phyloP scores from a whole-genome alignment of 495 filamentous ascomycete genomes.

The Astrocystis sublimbata region DNA sequence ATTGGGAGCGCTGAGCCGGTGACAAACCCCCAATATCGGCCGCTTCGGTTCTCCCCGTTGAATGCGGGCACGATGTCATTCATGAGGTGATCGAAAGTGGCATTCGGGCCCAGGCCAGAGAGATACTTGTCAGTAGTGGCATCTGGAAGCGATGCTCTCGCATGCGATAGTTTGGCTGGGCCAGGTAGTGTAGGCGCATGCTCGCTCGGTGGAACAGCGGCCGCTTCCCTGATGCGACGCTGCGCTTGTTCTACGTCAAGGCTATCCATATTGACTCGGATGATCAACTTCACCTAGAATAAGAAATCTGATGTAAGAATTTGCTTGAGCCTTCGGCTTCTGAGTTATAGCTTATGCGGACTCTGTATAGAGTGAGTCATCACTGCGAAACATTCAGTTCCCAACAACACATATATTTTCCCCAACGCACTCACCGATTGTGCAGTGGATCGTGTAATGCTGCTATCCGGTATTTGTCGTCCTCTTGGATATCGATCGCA shows the following conservation, averaged over 20 bases:
- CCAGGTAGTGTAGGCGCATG: conserved; percentile 27
- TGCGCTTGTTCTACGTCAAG: conserved; percentile 9
- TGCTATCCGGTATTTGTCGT: no score
- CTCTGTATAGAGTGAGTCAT: background rate
- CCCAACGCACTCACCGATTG: background rate
- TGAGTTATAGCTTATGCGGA: background rate
- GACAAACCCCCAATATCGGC: conserved; percentile 83
- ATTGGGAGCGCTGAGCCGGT: conserved; percentile 79
- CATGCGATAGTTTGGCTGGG: conserved; percentile 15
- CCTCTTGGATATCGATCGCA: conserved; percentile 17
- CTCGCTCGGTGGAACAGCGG: background rate
- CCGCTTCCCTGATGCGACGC: conserved; percentile 17
- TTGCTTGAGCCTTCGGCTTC: background rate
- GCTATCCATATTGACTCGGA: conserved; percentile 6
- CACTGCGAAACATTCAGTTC: background rate
- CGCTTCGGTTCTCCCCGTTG: conserved; percentile 60
- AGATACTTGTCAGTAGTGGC: conserved; percentile 19
- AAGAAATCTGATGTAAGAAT: background rate
- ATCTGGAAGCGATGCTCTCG: conserved; percentile 32
- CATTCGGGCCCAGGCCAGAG: conserved; percentile 22
- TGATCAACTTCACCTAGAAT: background rate
- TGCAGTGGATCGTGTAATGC: background rate
- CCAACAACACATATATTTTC: background rate
- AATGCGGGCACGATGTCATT: conserved; percentile 65
- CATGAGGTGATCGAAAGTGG: conserved; percentile 48